phyloP scores from a whole-genome alignment of 148 eudicot species.

The Silene conica region DNA sequence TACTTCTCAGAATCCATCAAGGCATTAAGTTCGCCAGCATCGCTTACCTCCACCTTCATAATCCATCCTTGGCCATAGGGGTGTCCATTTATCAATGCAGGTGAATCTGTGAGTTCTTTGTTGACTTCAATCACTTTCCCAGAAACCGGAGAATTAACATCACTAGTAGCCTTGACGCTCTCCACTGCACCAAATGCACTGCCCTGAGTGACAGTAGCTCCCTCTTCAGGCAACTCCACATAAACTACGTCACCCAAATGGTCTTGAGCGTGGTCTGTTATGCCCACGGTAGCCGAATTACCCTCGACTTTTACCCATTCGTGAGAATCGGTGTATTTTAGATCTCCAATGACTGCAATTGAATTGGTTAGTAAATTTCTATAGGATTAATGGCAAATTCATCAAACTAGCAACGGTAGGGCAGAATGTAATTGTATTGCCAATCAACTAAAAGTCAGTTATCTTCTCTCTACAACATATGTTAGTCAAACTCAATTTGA shows the following conservation, averaged over 20 bases:
- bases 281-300: conserved; percentile 63
- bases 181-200: conserved; percentile 83
- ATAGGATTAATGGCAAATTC: background rate
- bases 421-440: no score
- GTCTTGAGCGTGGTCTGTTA: conserved; percentile 91
- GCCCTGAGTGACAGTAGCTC: conserved; percentile 61
- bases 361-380: background rate
- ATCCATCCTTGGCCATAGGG: conserved; percentile 89
- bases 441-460: background rate
- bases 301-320: conserved; percentile 94
- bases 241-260: conserved; percentile 95
- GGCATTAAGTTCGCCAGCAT: conserved; percentile 41
- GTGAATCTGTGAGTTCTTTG: conserved; percentile 46
- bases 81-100: conserved; percentile 76
- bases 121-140: conserved; percentile 81
- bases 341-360: conserved; percentile 59
- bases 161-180: conserved; percentile 97
- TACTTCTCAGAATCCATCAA: conserved; percentile 77
- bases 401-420: background rate
- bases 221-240: conserved; percentile 82
- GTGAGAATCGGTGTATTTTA: conserved; percentile 78
- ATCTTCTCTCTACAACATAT: background rate
- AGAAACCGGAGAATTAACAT: conserved; percentile 86
- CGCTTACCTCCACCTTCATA: conserved; percentile 71
- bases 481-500: no score